phyloP scores from a whole-genome alignment of 1,284 basidiomycete genomes.

The Marasmius fiardii region DNA sequence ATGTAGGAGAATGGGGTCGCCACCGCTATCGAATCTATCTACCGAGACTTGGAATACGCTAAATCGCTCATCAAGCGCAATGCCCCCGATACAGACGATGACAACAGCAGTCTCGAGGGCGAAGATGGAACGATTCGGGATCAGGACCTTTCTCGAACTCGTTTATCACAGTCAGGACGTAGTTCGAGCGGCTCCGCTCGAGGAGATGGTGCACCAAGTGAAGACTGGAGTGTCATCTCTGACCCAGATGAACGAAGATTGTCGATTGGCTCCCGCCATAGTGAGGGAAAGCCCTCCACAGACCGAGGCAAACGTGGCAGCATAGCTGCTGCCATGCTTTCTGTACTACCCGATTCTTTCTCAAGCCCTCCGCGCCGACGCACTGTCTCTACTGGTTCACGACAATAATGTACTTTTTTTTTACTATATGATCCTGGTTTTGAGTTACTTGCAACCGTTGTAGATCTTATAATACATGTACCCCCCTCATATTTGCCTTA shows the following conservation, averaged over 20 bases:
- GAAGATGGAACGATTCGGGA: conserved; percentile 48
- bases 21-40: conserved; percentile 88
- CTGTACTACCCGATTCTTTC: conserved; percentile 55
- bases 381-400: conserved; percentile 24
- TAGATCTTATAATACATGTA: not conserved
- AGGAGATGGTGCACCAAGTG: conserved; percentile 47
- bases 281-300: conserved; percentile 27
- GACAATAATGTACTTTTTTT: not conserved
- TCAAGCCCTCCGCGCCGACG: conserved; percentile 39
- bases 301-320: conserved; percentile 51
- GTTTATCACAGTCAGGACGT: conserved; percentile 44
- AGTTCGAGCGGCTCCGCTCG: conserved; percentile 55
- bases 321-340: conserved; percentile 56
- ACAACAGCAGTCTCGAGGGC: conserved; percentile 31
- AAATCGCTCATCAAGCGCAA: conserved; percentile 72
- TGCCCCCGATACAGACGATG: conserved; percentile 27
- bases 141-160: conserved; percentile 23
- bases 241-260: conserved; percentile 61
- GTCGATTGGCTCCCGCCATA: conserved; percentile 43
- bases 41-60: conserved; percentile 89
- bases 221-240: conserved; percentile 82
- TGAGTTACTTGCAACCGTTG: not conserved
- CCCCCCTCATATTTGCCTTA: not conserved
- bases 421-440: not conserved
- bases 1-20: conserved; percentile 84